phyloP scores from a whole-genome alignment of 2,329 filamentous ascomycete genomes.

The Phaeosphaeriaceae sp. region DNA sequence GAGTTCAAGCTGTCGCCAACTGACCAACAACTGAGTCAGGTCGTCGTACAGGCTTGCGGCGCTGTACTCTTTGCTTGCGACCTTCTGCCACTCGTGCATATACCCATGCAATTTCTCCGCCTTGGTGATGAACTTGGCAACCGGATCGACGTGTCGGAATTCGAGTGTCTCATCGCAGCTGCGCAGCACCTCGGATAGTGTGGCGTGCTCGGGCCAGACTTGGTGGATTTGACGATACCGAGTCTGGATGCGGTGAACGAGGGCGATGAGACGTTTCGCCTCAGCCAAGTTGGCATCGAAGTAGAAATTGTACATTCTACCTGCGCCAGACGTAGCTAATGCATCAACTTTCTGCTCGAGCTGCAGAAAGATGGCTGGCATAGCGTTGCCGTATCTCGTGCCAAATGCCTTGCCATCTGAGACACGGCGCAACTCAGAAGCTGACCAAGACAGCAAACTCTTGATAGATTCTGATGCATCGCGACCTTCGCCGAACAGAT shows the following conservation, averaged over 20 bases:
- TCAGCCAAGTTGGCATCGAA: constrained; percentile 79
- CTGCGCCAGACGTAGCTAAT: constrained; percentile 41
- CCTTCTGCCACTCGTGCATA: constrained; percentile 93
- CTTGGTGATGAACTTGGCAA: constrained; percentile 85
- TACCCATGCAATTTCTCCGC: constrained; percentile 86
- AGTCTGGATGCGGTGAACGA: constrained; percentile 73
- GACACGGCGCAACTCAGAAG: constrained; percentile 35
- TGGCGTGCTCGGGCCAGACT: constrained; percentile 75
- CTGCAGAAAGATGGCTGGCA: constrained; percentile 72
- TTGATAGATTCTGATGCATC: constrained; percentile 35
- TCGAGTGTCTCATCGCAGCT: constrained; percentile 79
- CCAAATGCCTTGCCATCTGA: constrained; percentile 33
- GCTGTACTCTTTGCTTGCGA: constrained; percentile 82
- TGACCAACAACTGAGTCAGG: constrained; percentile 81
- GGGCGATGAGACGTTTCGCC: constrained; percentile 73
- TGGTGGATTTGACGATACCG: constrained; percentile 75
- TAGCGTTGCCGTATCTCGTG: constrained; percentile 57
- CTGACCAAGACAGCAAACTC: constrained; percentile 39
- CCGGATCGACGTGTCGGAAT: constrained; percentile 79
- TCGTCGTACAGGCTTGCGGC: constrained; percentile 75
- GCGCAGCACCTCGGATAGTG: constrained; percentile 78
- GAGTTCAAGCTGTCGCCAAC: constrained; percentile 89
- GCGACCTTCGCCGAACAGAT: constrained; percentile 35
- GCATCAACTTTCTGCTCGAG: constrained; percentile 67
- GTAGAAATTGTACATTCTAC: constrained; percentile 82